Evolutionary conservation across 2,329 filamentous ascomycete species (phyloP).

Genomic region (Aspergillus udagawae): DNA sequence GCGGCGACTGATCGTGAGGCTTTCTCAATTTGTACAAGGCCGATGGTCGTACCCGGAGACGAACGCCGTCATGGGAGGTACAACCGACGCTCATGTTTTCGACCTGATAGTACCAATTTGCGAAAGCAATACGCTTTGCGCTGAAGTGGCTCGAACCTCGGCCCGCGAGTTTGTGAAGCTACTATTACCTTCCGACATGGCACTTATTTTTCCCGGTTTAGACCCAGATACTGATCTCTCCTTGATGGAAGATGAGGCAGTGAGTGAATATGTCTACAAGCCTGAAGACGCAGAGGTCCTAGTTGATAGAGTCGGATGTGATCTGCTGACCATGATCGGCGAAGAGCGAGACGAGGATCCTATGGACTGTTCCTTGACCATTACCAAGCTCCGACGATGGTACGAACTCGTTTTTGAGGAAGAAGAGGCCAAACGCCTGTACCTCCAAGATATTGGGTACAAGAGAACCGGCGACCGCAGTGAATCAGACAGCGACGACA

Average conservation of each 20-base stretch:
- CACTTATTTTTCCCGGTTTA: not conserved
- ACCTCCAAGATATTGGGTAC: not conserved
- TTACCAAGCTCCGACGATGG: conserved; percentile 6
- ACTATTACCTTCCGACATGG: conserved; percentile 2
- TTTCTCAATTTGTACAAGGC: conserved; percentile 17
- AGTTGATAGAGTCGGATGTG: not conserved
- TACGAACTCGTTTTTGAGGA: conserved; percentile 1
- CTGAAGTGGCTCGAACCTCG: conserved; percentile 16
- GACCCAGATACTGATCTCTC: conserved; percentile 5
- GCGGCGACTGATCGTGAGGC: conserved; percentile 9
- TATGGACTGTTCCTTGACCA: not conserved
- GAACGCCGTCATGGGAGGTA: conserved; percentile 9
- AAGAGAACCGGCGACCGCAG: not conserved
- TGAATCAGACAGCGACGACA: not conserved
- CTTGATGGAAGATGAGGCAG: not conserved
- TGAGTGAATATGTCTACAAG: not conserved
- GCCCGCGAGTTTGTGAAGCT: conserved; percentile 14
- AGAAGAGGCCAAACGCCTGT: conserved; percentile 2
- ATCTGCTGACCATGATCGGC: not conserved
- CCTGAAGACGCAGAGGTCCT: not conserved
- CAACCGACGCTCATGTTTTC: conserved; percentile 16
- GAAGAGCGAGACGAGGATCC: conserved; percentile 4
- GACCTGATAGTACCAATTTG: conserved; percentile 21
- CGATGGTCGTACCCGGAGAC: conserved; percentile 15
- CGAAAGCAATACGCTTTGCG: conserved; percentile 11